Percentiles rank a stretch among this genome's conserved stretches.
Evolutionary conservation across 495 filamentous ascomycete genomes (phyloP).

Genomic region (Penicillium subrubescens): DNA sequence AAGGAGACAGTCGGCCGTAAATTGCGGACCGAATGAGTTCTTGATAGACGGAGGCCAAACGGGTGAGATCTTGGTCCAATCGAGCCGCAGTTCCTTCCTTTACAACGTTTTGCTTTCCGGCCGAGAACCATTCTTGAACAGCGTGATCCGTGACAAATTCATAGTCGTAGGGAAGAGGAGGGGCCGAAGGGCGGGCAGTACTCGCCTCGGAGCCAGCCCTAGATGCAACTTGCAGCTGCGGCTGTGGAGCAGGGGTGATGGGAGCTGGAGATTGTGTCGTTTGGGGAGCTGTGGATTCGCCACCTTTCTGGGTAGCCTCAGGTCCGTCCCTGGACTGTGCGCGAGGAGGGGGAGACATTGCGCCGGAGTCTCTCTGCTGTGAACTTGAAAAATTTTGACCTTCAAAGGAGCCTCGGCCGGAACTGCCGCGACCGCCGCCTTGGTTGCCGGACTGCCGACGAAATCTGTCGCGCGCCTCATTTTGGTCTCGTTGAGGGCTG

Average conservation of each 20-base stretch:
- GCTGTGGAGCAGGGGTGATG: constrained; percentile 26
- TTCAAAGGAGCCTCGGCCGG: constrained; percentile 35
- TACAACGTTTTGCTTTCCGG: constrained; percentile 49
- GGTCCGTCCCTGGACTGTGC: constrained; percentile 30
- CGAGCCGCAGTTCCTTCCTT: constrained; percentile 54
- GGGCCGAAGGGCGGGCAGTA: constrained; percentile 21
- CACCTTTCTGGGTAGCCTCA: constrained; percentile 30
- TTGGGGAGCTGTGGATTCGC: constrained; percentile 19
- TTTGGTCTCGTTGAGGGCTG: constrained; percentile 40
- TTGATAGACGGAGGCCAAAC: constrained; percentile 74
- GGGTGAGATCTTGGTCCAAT: constrained; percentile 63
- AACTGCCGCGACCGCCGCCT: constrained; percentile 37
- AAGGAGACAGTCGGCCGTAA: constrained; percentile 64
- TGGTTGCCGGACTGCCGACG: constrained; percentile 48
- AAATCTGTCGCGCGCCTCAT: constrained; percentile 47
- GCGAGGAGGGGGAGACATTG: constrained; percentile 43
- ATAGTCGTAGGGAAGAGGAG: constrained; percentile 52
- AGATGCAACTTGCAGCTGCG: constrained; percentile 25
- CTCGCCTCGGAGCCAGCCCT: constrained; percentile 20
- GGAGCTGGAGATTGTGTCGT: constrained; percentile 32
- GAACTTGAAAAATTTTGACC: constrained; percentile 35
- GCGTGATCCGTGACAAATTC: constrained; percentile 56
- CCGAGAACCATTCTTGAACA: constrained; percentile 52
- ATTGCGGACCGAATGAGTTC: constrained; percentile 77
- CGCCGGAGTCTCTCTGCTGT: constrained; percentile 33